These are phyloP conservation scores for Pinus taeda DNA, from an alignment of 75 land plant species.

Conservation along the genomic window DNA sequence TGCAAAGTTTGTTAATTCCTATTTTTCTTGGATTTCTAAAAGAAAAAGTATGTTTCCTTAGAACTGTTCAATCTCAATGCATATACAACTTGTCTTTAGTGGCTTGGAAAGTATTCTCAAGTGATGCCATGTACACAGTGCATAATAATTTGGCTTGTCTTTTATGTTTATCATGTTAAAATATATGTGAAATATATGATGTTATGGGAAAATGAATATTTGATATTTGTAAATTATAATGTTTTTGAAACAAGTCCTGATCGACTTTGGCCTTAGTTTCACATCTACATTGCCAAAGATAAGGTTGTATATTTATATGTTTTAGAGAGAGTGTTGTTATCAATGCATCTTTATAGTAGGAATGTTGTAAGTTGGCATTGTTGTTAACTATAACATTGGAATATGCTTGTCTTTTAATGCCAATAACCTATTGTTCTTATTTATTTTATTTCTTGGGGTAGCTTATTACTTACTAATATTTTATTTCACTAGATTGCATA, in stretches of 20 bases:
- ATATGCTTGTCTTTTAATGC: not conserved
- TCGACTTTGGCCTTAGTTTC: slow-evolving; percentile 96
- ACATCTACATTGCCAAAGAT: slow-evolving; percentile 68
- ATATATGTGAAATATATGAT: no score
- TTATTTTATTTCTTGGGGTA: not conserved
- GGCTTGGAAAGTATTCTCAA: no score
- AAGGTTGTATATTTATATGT: slow-evolving; percentile 16
- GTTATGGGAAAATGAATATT: not conserved
- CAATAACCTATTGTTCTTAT: not conserved
- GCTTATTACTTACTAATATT: not conserved
- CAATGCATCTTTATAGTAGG: slow-evolving; percentile 92
- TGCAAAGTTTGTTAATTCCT: not conserved
- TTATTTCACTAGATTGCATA: slow-evolving; percentile 31
- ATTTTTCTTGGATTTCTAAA: not conserved
- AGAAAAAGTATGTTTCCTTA: not conserved
- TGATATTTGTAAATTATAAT: not conserved
- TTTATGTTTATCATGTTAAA: no score
- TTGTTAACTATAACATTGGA: not conserved
- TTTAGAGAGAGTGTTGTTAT: slow-evolving; percentile 84
- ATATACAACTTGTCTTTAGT: not conserved
- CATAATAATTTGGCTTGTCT: no score
- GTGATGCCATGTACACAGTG: no score
- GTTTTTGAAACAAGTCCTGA: slow-evolving; percentile 57
- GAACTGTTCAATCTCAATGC: not conserved
- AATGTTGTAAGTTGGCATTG: slow-evolving; percentile 62